phyloP scores from a whole-genome alignment of 257 asterid genomes.

The Jacaranda mimosifolia region DNA sequence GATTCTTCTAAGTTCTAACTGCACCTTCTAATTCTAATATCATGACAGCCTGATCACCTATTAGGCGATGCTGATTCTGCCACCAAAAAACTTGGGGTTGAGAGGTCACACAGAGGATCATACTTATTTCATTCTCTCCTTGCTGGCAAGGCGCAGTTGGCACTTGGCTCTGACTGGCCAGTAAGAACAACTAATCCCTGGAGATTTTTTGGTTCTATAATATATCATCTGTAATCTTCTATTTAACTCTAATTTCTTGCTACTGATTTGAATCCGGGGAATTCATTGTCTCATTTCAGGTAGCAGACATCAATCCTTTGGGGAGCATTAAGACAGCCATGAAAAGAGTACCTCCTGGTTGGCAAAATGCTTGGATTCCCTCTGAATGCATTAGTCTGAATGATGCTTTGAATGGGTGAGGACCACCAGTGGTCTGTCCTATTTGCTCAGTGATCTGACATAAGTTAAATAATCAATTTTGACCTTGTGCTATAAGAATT shows the following conservation, averaged over 20 bases:
- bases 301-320: conserved; percentile 85
- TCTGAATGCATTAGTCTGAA: conserved; percentile 67
- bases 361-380: conserved; percentile 81
- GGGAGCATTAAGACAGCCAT: conserved; percentile 77
- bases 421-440: background rate
- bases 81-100: conserved; percentile 72
- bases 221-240: conserved; percentile 1
- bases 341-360: conserved; percentile 76
- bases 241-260: conserved; percentile 20
- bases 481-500: background rate
- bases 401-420: conserved; percentile 84
- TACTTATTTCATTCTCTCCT: conserved; percentile 78
- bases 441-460: conserved; percentile 10
- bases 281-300: conserved; percentile 54
- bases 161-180: conserved; percentile 99
- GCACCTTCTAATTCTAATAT: conserved; percentile 28
- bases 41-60: conserved; percentile 88
- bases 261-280: background rate
- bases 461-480: background rate
- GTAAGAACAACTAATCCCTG: conserved; percentile 48
- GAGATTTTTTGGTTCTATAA: conserved; percentile 19
- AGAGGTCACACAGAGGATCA: conserved; percentile 79
- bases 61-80: conserved; percentile 92
- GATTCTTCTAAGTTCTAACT: conserved; percentile 14
- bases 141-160: conserved; percentile 66